These are phyloP conservation scores for Plasmodium coatneyi DNA, from an alignment of 169 alveolate genomes.

Conservation along the genomic window DNA sequence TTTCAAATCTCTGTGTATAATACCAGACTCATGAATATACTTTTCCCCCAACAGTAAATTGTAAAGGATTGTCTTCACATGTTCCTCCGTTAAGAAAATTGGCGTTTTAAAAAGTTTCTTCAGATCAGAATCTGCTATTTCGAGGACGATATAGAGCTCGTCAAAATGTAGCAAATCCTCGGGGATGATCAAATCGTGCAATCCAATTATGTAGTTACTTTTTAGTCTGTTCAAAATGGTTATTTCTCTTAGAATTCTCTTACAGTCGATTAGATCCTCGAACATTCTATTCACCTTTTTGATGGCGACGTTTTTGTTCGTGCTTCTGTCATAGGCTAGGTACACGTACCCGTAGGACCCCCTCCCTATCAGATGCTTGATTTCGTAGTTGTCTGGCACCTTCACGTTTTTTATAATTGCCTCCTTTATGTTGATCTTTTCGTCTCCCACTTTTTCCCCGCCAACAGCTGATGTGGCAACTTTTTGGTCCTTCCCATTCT, in stretches of 20 bases:
- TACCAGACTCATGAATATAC: slow-evolving; percentile 95
- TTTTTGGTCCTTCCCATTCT: background rate
- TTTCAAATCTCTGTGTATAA: slow-evolving; percentile 98
- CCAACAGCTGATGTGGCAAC: background rate
- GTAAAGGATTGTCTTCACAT: slow-evolving; percentile 92
- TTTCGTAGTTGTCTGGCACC: slow-evolving; percentile 89
- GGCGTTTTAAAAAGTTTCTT: slow-evolving; percentile 95
- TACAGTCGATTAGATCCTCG: slow-evolving; percentile 97
- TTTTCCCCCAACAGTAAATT: slow-evolving; percentile 95
- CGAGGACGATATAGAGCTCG: slow-evolving; percentile 96
- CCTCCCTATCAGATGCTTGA: slow-evolving; percentile 92
- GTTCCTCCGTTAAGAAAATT: slow-evolving; percentile 93
- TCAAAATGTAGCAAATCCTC: slow-evolving; percentile 91
- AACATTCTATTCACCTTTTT: slow-evolving; percentile 95
- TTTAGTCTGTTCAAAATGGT: slow-evolving; percentile 93
- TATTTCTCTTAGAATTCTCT: slow-evolving; percentile 95
- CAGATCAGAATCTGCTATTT: slow-evolving; percentile 97
- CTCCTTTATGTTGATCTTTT: slow-evolving; percentile 58
- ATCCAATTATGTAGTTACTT: slow-evolving; percentile 92
- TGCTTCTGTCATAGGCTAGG: slow-evolving; percentile 88
- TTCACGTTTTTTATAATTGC: slow-evolving; percentile 58
- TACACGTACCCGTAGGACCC: slow-evolving; percentile 95
- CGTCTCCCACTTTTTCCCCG: slow-evolving; percentile 4
- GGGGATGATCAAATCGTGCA: slow-evolving; percentile 94
- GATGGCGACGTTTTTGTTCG: slow-evolving; percentile 94